Evolutionary conservation across 306 rosid genomes (phyloP).

Genomic region (Castanea mollissima): DNA sequence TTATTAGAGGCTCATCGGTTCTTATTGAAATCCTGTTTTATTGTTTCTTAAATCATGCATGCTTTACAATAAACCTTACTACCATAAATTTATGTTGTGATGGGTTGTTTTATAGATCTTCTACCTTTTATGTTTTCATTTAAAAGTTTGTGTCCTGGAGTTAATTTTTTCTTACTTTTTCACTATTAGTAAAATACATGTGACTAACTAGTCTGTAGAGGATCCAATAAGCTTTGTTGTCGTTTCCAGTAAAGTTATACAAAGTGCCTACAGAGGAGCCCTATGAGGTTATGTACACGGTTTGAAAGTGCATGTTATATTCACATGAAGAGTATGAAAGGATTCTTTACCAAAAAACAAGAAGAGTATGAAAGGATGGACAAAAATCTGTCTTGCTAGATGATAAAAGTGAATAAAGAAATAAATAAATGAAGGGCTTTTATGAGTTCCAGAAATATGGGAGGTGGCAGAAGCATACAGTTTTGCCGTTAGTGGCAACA

Average conservation of each 20-base stretch:
- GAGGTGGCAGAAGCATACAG: slow-evolving; percentile 48
- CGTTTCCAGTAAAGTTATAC: neutral
- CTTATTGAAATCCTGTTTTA: neutral
- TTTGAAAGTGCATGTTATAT: neutral
- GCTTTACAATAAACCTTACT: neutral
- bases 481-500: slow-evolving; percentile 47
- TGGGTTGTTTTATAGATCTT: neutral
- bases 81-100: neutral
- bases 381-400: neutral
- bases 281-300: neutral
- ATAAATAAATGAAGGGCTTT: neutral
- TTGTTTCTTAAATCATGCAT: neutral
- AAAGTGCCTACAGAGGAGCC: neutral
- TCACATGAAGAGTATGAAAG: neutral
- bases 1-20: neutral
- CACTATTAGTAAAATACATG: neutral
- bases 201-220: too few species aligned
- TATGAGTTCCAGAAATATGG: slow-evolving; percentile 17
- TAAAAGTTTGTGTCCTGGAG: neutral
- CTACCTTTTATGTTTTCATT: neutral
- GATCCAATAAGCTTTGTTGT: too few species aligned
- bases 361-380: neutral
- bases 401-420: neutral
- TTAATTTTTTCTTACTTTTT: neutral
- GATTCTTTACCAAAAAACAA: neutral